These are phyloP conservation scores for Chalciporus chontae DNA, from an alignment of 768 basidiomycete genomes.

Conservation along the genomic window DNA sequence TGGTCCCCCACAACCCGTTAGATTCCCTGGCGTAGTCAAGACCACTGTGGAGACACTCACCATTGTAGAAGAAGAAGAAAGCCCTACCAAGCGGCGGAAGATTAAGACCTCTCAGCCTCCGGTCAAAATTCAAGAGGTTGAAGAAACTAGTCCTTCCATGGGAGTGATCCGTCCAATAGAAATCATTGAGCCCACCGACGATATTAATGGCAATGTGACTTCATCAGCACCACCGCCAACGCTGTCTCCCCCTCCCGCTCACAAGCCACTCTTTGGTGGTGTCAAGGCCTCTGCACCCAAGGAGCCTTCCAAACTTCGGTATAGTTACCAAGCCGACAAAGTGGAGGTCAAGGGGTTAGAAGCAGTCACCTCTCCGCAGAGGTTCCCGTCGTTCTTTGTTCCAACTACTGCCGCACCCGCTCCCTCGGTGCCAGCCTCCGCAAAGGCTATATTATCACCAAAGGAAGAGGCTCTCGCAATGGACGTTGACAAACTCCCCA, in stretches of 20 bases:
- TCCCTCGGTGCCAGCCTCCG: slow-evolving; percentile 1
- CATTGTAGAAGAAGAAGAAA: slow-evolving; percentile 37
- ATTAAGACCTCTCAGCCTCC: slow-evolving; percentile 21
- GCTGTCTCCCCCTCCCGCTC: slow-evolving; percentile 20
- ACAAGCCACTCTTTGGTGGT: slow-evolving; percentile 20
- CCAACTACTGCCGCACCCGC: slow-evolving; percentile 18
- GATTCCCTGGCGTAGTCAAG: background rate
- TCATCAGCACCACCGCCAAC: background rate
- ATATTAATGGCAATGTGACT: slow-evolving; percentile 17
- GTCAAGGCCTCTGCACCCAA: slow-evolving; percentile 59
- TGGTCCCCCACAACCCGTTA: slow-evolving; percentile 8
- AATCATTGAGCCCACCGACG: slow-evolving; percentile 37
- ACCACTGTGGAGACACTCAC: slow-evolving; percentile 35
- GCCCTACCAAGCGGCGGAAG: slow-evolving; percentile 48
- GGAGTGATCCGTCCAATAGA: slow-evolving; percentile 33
- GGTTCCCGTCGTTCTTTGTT: slow-evolving; percentile 18
- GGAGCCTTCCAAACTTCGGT: slow-evolving; percentile 76
- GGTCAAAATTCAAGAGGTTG: slow-evolving; percentile 27
- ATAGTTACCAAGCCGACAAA: slow-evolving; percentile 60
- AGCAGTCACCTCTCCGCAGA: background rate
- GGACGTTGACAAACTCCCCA: slow-evolving; percentile 33
- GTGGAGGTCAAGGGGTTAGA: slow-evolving; percentile 31
- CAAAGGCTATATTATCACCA: slow-evolving; percentile 24
- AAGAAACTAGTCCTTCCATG: slow-evolving; percentile 28
- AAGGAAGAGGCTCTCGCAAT: slow-evolving; percentile 29